Evolutionary conservation across 1,284 basidiomycete species (phyloP).

Genomic region (Acaromyces ingoldii): DNA sequence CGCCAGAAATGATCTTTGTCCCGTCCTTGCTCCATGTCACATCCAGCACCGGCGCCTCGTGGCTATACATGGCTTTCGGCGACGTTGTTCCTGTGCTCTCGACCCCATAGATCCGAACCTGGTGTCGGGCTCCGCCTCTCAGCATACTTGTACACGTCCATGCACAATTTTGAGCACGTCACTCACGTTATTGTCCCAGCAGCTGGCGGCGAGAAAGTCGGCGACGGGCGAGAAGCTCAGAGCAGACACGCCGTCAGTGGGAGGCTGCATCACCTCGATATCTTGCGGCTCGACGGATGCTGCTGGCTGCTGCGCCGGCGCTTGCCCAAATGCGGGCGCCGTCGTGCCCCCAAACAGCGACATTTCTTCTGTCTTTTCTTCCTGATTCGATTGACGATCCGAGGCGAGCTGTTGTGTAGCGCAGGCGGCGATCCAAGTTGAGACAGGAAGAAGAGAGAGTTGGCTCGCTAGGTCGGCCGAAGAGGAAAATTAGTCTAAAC

Average conservation of each 20-base stretch:
- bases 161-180: not conserved
- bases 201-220: slow-evolving; percentile 52
- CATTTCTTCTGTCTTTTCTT: not conserved
- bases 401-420: too few relatives aligned
- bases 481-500: too few relatives aligned
- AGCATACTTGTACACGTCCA: not conserved
- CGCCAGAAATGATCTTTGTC: slow-evolving; percentile 74
- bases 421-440: too few relatives aligned
- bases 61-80: slow-evolving; percentile 75
- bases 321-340: not conserved
- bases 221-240: slow-evolving; percentile 52
- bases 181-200: slow-evolving; percentile 52
- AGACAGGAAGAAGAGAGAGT: too few relatives aligned
- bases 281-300: slow-evolving; percentile 52
- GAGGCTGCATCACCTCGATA: slow-evolving; percentile 62
- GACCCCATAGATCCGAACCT: slow-evolving; percentile 61
- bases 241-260: slow-evolving; percentile 49
- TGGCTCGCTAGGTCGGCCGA: too few relatives aligned
- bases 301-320: slow-evolving; percentile 2
- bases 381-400: not conserved
- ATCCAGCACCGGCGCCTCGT: slow-evolving; percentile 75
- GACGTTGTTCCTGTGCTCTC: slow-evolving; percentile 57
- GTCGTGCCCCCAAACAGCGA: not conserved
- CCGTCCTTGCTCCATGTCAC: slow-evolving; percentile 81
- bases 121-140: not conserved